Conservation (phyloP, 257 asterid genomes). For the Solanum sejunctum region DNA sequence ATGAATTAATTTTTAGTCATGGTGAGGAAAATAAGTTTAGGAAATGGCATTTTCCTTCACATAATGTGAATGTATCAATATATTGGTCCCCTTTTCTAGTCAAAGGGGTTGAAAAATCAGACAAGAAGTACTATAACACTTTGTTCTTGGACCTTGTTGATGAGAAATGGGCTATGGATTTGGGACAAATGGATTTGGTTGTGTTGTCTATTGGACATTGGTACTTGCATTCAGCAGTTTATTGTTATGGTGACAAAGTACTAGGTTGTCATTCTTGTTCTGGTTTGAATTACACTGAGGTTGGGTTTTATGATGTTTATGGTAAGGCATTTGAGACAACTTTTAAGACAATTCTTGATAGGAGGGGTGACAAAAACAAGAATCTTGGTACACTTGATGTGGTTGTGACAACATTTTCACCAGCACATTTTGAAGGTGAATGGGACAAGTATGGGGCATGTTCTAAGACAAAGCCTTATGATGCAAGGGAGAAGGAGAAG, state of each 20-base stretch:
- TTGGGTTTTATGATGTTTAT: conserved; percentile 45
- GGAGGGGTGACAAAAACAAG: neutral
- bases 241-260: conserved; percentile 12
- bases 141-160: conserved; percentile 38
- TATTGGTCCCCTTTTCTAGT: conserved; percentile 90
- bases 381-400: conserved; percentile 10
- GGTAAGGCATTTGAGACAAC: conserved; percentile 41
- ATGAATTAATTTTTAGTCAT: conserved; percentile 25
- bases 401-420: conserved; percentile 51
- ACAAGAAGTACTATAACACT: conserved; percentile 18
- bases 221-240: conserved; percentile 47
- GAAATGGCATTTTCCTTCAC: conserved; percentile 39
- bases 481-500: conserved; percentile 13
- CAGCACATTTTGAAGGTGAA: conserved; percentile 80
- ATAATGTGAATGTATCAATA: conserved; percentile 35
- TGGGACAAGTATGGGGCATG: conserved; percentile 79
- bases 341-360: conserved; percentile 16
- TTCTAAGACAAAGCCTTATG: conserved; percentile 42
- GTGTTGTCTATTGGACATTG: conserved; percentile 65
- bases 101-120: conserved; percentile 43
- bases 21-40: conserved; percentile 61
- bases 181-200: conserved; percentile 29
- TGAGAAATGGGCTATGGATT: conserved; percentile 53
- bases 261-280: conserved; percentile 52
- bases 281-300: conserved; percentile 31